A percentile compares a stretch with the other conserved stretches of the same genome.
These are phyloP conservation scores for Mycotypha africana DNA, from an alignment of 371 early-diverging fungal genomes.

Conservation along the genomic window DNA sequence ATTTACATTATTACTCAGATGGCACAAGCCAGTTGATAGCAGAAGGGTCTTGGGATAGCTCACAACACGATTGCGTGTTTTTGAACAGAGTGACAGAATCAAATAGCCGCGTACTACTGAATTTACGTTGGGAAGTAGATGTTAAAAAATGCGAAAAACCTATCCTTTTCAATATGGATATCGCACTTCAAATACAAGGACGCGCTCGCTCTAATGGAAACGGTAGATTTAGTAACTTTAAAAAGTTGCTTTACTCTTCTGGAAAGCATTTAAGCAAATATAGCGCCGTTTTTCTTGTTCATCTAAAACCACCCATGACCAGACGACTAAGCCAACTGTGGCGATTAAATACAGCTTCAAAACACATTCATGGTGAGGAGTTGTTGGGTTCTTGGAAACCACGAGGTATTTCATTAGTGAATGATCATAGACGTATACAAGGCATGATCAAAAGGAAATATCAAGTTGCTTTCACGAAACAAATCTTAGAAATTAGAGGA, in stretches of 20 bases:
- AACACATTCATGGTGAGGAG: conserved; percentile 87
- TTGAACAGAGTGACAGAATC: conserved; percentile 45
- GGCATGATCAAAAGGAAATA: conserved; percentile 30
- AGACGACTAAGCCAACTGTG: conserved; percentile 59
- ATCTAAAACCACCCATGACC: conserved; percentile 55
- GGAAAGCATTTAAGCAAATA: conserved; percentile 37
- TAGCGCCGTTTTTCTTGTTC: conserved; percentile 52
- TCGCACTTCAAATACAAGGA: conserved; percentile 60
- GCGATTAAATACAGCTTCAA: conserved; percentile 68
- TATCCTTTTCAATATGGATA: conserved; percentile 57
- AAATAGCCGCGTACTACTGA: too few relatives aligned
- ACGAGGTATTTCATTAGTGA: conserved; percentile 66
- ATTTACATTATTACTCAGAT: conserved; percentile 45
- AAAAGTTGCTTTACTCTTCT: conserved; percentile 22
- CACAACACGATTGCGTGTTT: conserved; percentile 67
- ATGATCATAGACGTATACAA: conserved; percentile 47
- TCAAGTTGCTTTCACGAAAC: conserved; percentile 44
- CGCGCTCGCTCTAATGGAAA: conserved; percentile 40
- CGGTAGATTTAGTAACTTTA: conserved; percentile 30
- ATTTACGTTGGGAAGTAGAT: conserved; percentile 52
- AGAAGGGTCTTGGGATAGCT: conserved; percentile 80
- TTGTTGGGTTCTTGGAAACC: conserved; percentile 72
- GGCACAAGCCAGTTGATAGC: conserved; percentile 60
- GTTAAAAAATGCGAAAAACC: conserved; percentile 55
- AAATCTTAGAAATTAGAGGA: conserved; percentile 20